Evolutionary conservation across 116 monocot species (phyloP).

Genomic region (Phalaenopsis hybrid): DNA sequence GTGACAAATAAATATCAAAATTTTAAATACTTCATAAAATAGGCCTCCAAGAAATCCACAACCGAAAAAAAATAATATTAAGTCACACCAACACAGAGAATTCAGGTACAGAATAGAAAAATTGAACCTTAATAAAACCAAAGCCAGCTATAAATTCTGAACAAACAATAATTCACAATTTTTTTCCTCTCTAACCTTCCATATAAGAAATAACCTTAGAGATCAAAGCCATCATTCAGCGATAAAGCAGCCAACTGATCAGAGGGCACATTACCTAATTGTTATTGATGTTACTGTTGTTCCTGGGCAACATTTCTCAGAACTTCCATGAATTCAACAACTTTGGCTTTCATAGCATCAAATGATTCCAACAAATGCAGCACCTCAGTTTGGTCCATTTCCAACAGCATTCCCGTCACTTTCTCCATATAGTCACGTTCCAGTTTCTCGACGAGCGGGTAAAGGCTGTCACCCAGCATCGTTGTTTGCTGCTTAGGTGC

Average conservation of each 20-base stretch:
- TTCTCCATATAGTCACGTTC: constrained; percentile 73
- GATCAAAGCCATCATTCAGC: constrained; percentile 22
- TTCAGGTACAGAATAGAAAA: background rate
- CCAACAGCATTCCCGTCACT: constrained; percentile 83
- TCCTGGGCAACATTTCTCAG: constrained; percentile 56
- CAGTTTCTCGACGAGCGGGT: constrained; percentile 73
- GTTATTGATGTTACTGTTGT: constrained; percentile 38
- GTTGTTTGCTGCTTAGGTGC: constrained; percentile 60
- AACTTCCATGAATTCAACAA: constrained; percentile 77
- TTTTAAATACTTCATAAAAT: background rate
- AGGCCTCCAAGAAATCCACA: background rate
- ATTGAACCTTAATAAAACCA: background rate
- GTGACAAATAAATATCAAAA: background rate
- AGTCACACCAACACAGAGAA: background rate
- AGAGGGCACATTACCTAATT: constrained; percentile 13
- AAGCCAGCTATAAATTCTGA: background rate
- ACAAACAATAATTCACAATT: background rate
- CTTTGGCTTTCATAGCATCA: constrained; percentile 70
- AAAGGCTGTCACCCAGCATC: constrained; percentile 79
- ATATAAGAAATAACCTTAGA: background rate
- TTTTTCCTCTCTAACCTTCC: no score
- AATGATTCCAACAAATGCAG: constrained; percentile 78
- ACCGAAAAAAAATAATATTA: background rate
- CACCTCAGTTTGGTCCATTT: constrained; percentile 95
- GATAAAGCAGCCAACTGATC: constrained; percentile 40